Base-by-base conservation (phyloP, 495 filamentous ascomycete genomes). In the Penicillium alfredii region DNA sequence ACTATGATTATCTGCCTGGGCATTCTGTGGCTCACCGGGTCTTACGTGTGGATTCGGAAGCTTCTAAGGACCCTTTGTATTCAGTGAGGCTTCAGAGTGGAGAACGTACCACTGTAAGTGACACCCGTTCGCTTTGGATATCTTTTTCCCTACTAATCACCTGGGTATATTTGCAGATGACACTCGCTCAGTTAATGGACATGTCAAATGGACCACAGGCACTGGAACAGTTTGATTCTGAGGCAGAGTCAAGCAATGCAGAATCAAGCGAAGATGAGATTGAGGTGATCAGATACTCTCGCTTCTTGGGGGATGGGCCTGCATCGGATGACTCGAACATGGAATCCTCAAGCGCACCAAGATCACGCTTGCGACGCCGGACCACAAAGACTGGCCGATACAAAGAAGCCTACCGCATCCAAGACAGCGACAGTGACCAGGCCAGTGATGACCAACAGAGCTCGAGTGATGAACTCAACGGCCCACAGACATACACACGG, bases 1-100 rank as follows among this genome's bases (percentile, higher is more conserved):
- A 76, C 35, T 79, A 76, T 44, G 51, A 68, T 19, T 61, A 56
- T 33, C 61, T 72, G 7, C 56, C 55, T n/a, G 73, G 67, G 6
- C 66, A 74, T 38, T 64, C 56, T 35, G 50, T 48, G 3, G 63
- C 68, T 16, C 55, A 55, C 21, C 46, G 51, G 7, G 51, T 78
- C 12, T 42, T 74, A 33, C 46, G 54, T 10, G 54, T 69, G 20
- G 44, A 60, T 6, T 42, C 50, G 15, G 38, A 47, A 8, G 37
- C 56, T 24, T 41, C 49, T 17, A 41, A 55, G 4, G 38, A 41
- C 14, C 47, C 55, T 19, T 17, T 41, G n/a, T 74, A 72, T 45
- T 54, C 47, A 23, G 64, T 78, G 11, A 56, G 64, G 17, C 64
- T 72, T 15, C 53, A 55, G 29, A 73, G 71, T 53, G 67, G 63